Base-by-base conservation (phyloP, 768 basidiomycete genomes). In the Hypsizygus marmoreus region DNA sequence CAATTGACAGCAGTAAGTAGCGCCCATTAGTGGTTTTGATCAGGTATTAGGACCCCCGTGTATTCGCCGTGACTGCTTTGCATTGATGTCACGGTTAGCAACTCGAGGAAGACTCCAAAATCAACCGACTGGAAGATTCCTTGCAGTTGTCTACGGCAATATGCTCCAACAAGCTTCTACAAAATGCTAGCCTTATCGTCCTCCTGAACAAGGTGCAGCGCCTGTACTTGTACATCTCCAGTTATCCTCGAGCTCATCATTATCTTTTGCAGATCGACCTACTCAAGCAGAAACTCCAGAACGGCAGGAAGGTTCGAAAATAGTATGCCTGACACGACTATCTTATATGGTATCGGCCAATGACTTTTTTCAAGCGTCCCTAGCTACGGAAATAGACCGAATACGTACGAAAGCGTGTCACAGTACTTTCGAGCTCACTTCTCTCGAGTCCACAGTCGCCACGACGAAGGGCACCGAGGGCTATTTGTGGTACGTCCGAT, bases 361-460 rank as follows among this genome's bases (percentile, higher is more conserved):
- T 20, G 7, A 33, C 22, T 14, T 49, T 24, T 22, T 35, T 26
- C 51, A 53, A 89, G 86, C 61, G 88, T 90, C 56, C 80, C 88
- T 25, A 90, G 87, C 10, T 90, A 83, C 53, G 86, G 84, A 26
- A 80, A 87, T 49, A 80, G 88, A 29, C 64, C 75, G 17, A 91
- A 91, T 61, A 83, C 82, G 53, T 88, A 82, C 57, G 86, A 89
- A 43, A 79, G 81, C 6, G 87, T 87, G 14, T 80, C 88, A 25
- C 80, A 86, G 57, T 92, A 91, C 67, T 91, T 92, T 76, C 83
- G 86, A 6, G 82, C 86, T 19, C 90, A 91, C 56, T 92, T 91
- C 66, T 66, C 84, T 51, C 88, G 91, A 64, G 81, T 87, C 12
- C 88, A 90, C 58, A 72, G 80, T 51, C 76, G 76, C 54, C 88